phyloP scores from a whole-genome alignment of 371 early-diverging fungal species.

The Rhizopus stolonifer region DNA sequence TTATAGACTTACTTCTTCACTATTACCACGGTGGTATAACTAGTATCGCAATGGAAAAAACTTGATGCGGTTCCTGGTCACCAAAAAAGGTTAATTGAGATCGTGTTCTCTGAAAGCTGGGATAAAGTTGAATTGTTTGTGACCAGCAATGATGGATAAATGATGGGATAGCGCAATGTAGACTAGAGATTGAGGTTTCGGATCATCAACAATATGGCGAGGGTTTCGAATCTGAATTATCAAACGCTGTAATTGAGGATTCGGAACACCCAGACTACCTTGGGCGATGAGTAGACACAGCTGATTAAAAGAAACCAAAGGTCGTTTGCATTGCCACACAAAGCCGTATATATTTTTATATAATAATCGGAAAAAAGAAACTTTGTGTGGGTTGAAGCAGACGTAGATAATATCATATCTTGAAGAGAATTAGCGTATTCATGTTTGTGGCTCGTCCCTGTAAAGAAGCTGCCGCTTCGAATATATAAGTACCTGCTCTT shows the following conservation, averaged over 20 bases:
- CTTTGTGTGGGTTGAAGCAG: background rate
- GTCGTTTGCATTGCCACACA: background rate
- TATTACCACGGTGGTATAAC: no score
- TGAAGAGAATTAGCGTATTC: slow-evolving; percentile 2
- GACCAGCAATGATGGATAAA: background rate
- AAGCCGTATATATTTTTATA: background rate
- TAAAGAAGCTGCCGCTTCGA: no score
- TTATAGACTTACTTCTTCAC: no score
- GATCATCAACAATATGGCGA: background rate
- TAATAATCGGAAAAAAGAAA: background rate
- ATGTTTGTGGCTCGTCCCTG: no score
- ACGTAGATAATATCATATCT: background rate
- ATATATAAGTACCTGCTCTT: no score
- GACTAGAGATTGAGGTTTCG: background rate
- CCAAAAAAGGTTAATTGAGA: background rate
- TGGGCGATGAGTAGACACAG: slow-evolving; percentile 12
- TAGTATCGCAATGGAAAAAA: no score
- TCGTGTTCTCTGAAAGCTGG: background rate
- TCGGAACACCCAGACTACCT: slow-evolving; percentile 1
- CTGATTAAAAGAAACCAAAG: background rate
- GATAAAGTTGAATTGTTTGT: background rate
- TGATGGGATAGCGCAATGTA: background rate
- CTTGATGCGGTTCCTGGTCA: no score
- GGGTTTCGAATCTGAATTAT: slow-evolving; percentile 3
- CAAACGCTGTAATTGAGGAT: background rate